Conservation (phyloP, 2,329 filamentous ascomycete species). For the Blastomyces gilchristii region DNA sequence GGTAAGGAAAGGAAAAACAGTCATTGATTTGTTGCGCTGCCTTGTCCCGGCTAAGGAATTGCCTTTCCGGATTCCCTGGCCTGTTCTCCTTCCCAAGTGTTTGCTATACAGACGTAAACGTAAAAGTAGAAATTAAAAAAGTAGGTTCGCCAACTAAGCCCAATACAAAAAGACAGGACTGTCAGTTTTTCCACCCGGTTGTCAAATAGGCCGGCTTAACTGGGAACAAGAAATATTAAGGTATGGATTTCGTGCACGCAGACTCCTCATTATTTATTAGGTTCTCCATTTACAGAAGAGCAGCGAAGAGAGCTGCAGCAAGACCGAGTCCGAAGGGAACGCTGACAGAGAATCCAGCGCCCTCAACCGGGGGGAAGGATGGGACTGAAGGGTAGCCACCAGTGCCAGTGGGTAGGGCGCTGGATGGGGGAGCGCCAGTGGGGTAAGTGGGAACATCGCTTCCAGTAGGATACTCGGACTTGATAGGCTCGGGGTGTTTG, state of each 20-base stretch:
- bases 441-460: constrained; percentile 18
- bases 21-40: too few relatives aligned
- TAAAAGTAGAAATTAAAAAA: not conserved
- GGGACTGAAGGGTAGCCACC: not conserved
- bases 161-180: not conserved
- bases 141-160: constrained; percentile 1
- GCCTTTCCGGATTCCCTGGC: not conserved
- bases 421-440: constrained; percentile 9
- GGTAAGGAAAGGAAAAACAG: not conserved
- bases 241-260: not conserved
- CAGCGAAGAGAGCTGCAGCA: constrained; percentile 35
- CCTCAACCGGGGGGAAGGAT: not conserved
- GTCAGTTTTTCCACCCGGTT: not conserved
- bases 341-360: constrained; percentile 29
- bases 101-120: constrained; percentile 6
- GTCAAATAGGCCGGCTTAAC: not conserved
- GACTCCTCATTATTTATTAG: not conserved
- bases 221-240: constrained; percentile 1
- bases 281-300: constrained; percentile 29
- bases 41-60: not conserved
- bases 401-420: constrained; percentile 10
- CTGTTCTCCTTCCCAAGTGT: not conserved
- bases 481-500: not conserved
- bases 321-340: constrained; percentile 31
- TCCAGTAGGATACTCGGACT: not conserved